phyloP scores from a whole-genome alignment of 2,329 filamentous ascomycete species.

The Hirsutella thompsonii region DNA sequence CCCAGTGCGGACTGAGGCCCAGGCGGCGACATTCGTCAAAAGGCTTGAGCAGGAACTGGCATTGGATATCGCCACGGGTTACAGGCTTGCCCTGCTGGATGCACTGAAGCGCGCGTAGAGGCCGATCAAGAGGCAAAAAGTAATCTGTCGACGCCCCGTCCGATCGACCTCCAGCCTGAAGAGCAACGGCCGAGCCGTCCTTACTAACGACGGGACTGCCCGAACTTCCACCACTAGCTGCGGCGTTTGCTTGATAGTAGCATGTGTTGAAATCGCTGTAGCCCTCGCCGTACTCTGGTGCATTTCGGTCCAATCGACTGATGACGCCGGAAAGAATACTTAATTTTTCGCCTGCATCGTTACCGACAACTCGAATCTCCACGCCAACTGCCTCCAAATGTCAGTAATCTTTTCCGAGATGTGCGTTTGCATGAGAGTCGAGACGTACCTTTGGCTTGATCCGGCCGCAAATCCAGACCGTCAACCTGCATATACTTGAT shows the following conservation, averaged over 20 bases:
- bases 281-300: conserved; percentile 92
- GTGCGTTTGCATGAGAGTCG: neutral
- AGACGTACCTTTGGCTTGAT: conserved; percentile 55
- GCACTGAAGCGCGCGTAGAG: conserved; percentile 73
- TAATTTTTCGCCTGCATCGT: conserved; percentile 96
- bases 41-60: conserved; percentile 90
- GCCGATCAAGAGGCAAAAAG: conserved; percentile 86
- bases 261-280: conserved; percentile 95
- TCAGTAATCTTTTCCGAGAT: neutral
- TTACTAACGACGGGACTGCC: conserved; percentile 96
- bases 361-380: conserved; percentile 94
- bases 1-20: conserved; percentile 74
- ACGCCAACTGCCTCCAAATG: conserved; percentile 49
- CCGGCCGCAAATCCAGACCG: conserved; percentile 68
- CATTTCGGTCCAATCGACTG: conserved; percentile 88
- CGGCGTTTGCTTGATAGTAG: conserved; percentile 96
- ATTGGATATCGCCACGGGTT: conserved; percentile 92
- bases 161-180: conserved; percentile 86
- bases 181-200: conserved; percentile 78
- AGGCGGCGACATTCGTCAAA: conserved; percentile 93
- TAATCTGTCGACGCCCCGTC: conserved; percentile 97
- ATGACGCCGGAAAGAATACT: conserved; percentile 97
- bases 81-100: conserved; percentile 66
- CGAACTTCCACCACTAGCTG: conserved; percentile 94
- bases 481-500: conserved; percentile 95